A percentile compares a stretch with the other conserved stretches of the same genome.
Conservation (phyloP, 1,284 basidiomycete species). For the Neolentinus lepideus region DNA sequence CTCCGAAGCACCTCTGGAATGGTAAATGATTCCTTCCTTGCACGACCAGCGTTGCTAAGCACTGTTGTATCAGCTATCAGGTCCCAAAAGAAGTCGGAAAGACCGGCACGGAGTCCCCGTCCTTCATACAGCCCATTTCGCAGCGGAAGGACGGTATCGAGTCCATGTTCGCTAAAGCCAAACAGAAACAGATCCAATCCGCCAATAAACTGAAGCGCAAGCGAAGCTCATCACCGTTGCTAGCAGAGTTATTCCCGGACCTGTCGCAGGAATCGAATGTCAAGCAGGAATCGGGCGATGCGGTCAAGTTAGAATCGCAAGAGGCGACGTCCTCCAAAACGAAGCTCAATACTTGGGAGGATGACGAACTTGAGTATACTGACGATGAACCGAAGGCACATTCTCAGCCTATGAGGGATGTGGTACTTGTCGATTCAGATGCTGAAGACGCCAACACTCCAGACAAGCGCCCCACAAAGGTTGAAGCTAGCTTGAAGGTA, state of each 20-base stretch:
- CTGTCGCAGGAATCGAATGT: constrained; percentile 1
- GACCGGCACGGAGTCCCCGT: constrained; percentile 77
- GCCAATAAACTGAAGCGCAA: constrained; percentile 10
- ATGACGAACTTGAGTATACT: constrained; percentile 18
- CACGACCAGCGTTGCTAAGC: neutral
- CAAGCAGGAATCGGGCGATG: constrained; percentile 1
- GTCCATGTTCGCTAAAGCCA: constrained; percentile 78
- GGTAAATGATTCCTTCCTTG: constrained; percentile 30
- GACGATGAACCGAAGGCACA: constrained; percentile 5
- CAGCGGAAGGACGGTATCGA: constrained; percentile 83
- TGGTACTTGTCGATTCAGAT: neutral
- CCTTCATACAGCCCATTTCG: constrained; percentile 77
- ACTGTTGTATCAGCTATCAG: constrained; percentile 53
- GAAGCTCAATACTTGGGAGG: constrained; percentile 16
- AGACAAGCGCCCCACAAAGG: neutral
- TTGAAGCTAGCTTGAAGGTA: neutral
- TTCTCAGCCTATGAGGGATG: neutral
- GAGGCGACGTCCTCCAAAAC: constrained; percentile 6
- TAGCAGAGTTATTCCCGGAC: neutral
- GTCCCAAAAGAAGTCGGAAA: constrained; percentile 91
- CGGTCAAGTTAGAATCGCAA: too few relatives aligned
- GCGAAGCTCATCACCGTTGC: constrained; percentile 11
- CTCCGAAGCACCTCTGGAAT: constrained; percentile 50
- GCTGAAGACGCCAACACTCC: neutral
- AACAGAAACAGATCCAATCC: constrained; percentile 32